Conservation (phyloP, 495 filamentous ascomycete species). For the Penicilliopsis zonata region DNA sequence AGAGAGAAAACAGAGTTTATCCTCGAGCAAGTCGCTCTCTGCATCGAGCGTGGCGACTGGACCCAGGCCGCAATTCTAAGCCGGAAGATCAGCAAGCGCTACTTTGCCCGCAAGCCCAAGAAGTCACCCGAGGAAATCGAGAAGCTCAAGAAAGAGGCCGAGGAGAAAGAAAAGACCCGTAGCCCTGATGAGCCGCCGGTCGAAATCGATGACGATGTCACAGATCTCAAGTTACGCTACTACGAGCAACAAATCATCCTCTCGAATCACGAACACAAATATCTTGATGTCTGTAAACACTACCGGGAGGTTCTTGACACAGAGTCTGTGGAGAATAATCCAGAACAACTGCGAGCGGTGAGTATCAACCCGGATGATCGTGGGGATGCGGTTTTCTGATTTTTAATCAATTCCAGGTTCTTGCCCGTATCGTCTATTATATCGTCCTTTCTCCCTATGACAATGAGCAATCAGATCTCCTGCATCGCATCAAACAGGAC, state of each 20-base stretch:
- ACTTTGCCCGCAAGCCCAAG: constrained; percentile 79
- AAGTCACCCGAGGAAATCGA: constrained; percentile 77
- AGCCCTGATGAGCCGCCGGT: constrained; percentile 59
- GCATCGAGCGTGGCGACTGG: constrained; percentile 94
- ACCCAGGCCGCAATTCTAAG: constrained; percentile 88
- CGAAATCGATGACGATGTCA: constrained; percentile 78
- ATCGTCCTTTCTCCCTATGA: constrained; percentile 93
- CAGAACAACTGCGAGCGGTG: constrained; percentile 72
- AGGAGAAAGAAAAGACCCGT: constrained; percentile 65
- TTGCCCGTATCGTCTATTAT: constrained; percentile 93
- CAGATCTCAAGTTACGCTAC: constrained; percentile 89
- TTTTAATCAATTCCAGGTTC: constrained; percentile 39
- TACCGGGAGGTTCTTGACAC: constrained; percentile 94
- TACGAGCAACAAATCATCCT: constrained; percentile 93
- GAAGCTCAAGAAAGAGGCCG: constrained; percentile 74
- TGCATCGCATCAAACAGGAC: constrained; percentile 75
- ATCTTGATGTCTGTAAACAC: constrained; percentile 93
- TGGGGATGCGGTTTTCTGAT: background rate
- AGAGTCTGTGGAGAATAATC: constrained; percentile 82
- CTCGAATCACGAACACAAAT: constrained; percentile 93
- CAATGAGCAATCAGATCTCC: constrained; percentile 95
- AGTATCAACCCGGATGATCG: too few relatives aligned
- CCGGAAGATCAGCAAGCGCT: constrained; percentile 92
- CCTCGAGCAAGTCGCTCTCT: constrained; percentile 83
- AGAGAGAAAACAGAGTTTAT: constrained; percentile 99